These are phyloP conservation scores for Cicer cuneatum DNA, from an alignment of 306 rosid species.

Conservation along the genomic window DNA sequence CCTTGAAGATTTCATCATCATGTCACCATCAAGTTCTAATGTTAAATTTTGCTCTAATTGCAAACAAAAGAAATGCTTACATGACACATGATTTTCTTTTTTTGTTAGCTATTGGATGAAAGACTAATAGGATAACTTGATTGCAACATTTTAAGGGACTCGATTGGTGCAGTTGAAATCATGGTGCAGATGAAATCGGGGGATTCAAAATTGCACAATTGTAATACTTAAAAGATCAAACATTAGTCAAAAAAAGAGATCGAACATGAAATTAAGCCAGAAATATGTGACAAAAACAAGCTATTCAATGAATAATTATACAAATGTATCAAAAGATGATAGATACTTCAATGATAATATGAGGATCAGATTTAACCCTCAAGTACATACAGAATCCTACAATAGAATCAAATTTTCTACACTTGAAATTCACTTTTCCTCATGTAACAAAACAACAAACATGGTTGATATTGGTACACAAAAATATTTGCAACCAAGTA, in stretches of 20 bases:
- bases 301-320: neutral
- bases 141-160: neutral
- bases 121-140: neutral
- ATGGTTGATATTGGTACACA: neutral
- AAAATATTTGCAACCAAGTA: constrained; percentile 30
- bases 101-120: neutral
- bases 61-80: neutral
- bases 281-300: neutral
- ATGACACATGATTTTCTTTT: neutral
- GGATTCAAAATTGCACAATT: neutral
- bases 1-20: neutral
- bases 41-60: neutral
- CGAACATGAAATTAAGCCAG: neutral
- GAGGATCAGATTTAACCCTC: neutral
- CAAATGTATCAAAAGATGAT: constrained; percentile 1
- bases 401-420: constrained; percentile 44
- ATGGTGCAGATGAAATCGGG: neutral
- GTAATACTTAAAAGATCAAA: neutral
- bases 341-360: neutral
- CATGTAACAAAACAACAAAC: constrained; percentile 10
- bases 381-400: constrained; percentile 1
- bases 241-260: no score
- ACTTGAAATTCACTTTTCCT: constrained; percentile 17
- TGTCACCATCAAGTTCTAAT: neutral
- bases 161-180: neutral